A percentile compares a stretch with the other conserved stretches of the same genome.
Conservation (phyloP, 2,329 filamentous ascomycete genomes). For the Xylaria arbuscula region DNA sequence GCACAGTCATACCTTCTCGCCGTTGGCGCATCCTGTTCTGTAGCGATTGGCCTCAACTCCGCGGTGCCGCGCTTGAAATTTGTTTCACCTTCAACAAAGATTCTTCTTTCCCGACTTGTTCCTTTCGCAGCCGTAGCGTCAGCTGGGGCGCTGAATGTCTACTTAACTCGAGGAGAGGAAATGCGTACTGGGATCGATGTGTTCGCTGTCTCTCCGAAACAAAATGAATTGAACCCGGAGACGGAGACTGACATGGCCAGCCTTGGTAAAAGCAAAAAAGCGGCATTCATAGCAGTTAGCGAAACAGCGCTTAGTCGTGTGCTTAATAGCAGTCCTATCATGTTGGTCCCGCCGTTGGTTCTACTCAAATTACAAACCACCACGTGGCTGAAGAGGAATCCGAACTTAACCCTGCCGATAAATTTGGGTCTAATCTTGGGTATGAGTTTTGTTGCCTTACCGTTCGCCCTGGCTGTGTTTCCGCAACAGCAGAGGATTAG, state of each 20-base stretch:
- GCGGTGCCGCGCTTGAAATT: slow-evolving; percentile 84
- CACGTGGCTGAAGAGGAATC: slow-evolving; percentile 81
- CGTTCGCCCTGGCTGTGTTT: not conserved
- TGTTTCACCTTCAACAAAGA: slow-evolving; percentile 77
- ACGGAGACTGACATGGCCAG: slow-evolving; percentile 73
- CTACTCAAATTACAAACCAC: slow-evolving; percentile 85
- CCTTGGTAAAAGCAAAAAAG: slow-evolving; percentile 87
- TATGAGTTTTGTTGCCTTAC: not conserved
- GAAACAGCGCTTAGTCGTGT: slow-evolving; percentile 93
- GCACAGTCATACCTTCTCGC: slow-evolving; percentile 90
- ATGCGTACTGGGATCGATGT: slow-evolving; percentile 93
- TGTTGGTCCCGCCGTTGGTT: slow-evolving; percentile 93
- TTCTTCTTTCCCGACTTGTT: slow-evolving; percentile 85
- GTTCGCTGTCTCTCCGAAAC: slow-evolving; percentile 81
- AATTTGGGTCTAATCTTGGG: slow-evolving; percentile 59
- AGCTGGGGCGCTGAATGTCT: slow-evolving; percentile 92
- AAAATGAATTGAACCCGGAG: slow-evolving; percentile 63
- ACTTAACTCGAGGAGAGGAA: slow-evolving; percentile 96
- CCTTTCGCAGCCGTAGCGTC: slow-evolving; percentile 95
- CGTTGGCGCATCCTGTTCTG: slow-evolving; percentile 90
- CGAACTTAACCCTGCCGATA: slow-evolving; percentile 79
- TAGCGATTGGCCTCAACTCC: slow-evolving; percentile 90
- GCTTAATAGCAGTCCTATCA: slow-evolving; percentile 93
- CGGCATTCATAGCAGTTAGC: slow-evolving; percentile 86
- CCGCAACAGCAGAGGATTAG: not conserved